Base-by-base conservation (phyloP, 768 basidiomycete genomes). In the Rhodotorula taiwanensis region DNA sequence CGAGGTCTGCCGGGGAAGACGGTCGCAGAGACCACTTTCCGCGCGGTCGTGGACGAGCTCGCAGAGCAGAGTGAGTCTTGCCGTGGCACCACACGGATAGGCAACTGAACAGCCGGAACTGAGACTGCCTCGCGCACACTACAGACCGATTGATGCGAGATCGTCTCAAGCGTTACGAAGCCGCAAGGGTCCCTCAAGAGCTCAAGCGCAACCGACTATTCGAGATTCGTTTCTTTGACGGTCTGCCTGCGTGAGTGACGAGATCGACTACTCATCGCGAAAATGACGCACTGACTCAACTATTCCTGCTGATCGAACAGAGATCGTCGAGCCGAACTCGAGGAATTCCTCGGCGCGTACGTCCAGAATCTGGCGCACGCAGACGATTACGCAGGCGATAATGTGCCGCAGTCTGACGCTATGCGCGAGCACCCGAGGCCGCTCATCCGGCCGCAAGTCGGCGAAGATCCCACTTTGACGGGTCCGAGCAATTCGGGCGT, bases 151-250 rank as follows among this genome's bases (percentile, higher is more conserved):
- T 48, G 21, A 52, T 69, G 14, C 58, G 61, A 9, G 59, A 53
- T 3, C 63, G 60, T 2, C 60, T 69, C 0, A 28, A 48, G 15
- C 62, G 60, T 2, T 69, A 69, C 53, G 67, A 69, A 15, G 55
- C 56, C 4, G 39, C 31, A 4, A 39, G 53, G 14, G 53, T 69
- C 14, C 57, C 67, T 13, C 4, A 25, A 13, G 59, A 64, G 8
- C 36, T 69, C 43, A 62, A 64, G 49, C 47, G 58, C 20, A 60
- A 61, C 31, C 59, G 62, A 9, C 31, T 69, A 21, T 64, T 69
- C 44, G 67, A 69, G 53, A 51, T 69, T 25, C 59, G 67, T 11
- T 69, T 64, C 44, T 61, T 54, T 25, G 56, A 52, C n/a, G 62
- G 51, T 6, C 42, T 69, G 1, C 58, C 67, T 3, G 23, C 50